These are phyloP conservation scores for Phytophthora aleatoria DNA, from an alignment of 352 stramenopile genomes.

Conservation along the genomic window DNA sequence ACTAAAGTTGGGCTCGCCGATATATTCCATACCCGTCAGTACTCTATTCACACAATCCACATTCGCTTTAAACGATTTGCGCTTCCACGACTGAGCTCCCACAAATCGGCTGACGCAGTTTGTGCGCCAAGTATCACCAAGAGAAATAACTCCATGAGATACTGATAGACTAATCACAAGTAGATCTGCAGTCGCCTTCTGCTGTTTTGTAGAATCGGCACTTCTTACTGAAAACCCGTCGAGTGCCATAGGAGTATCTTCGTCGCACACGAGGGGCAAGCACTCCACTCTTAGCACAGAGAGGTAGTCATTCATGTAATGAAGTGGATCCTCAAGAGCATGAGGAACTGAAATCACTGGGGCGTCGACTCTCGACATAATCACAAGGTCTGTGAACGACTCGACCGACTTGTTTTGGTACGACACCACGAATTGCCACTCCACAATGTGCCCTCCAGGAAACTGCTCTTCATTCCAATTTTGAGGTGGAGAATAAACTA, in stretches of 20 bases:
- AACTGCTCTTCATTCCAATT: conserved; percentile 58
- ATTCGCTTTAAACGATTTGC: conserved; percentile 33
- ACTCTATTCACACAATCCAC: conserved; percentile 48
- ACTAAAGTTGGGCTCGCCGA: conserved; percentile 47
- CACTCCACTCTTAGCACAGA: conserved; percentile 48
- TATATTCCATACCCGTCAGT: conserved; percentile 43
- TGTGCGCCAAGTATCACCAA: conserved; percentile 20
- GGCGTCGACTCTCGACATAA: conserved; percentile 36
- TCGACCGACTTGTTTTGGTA: conserved; percentile 21
- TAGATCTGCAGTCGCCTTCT: conserved; percentile 11
- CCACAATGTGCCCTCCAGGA: conserved; percentile 31
- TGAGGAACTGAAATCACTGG: conserved; percentile 53
- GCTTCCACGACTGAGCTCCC: neutral
- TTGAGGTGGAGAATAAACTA: conserved; percentile 46
- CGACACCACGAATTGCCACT: conserved; percentile 54
- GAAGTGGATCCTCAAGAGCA: conserved; percentile 25
- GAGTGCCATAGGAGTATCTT: conserved; percentile 46
- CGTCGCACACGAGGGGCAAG: conserved; percentile 40
- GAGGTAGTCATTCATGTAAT: conserved; percentile 49
- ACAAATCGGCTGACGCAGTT: conserved; percentile 36
- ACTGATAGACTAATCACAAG: conserved; percentile 40
- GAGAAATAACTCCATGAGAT: conserved; percentile 34
- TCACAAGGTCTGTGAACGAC: conserved; percentile 44
- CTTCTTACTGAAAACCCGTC: conserved; percentile 44
- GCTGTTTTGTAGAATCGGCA: conserved; percentile 26